A percentile compares a stretch with the other conserved stretches of the same genome.
phyloP scores from a whole-genome alignment of 2,329 filamentous ascomycete genomes.

The Chalara sp. region DNA sequence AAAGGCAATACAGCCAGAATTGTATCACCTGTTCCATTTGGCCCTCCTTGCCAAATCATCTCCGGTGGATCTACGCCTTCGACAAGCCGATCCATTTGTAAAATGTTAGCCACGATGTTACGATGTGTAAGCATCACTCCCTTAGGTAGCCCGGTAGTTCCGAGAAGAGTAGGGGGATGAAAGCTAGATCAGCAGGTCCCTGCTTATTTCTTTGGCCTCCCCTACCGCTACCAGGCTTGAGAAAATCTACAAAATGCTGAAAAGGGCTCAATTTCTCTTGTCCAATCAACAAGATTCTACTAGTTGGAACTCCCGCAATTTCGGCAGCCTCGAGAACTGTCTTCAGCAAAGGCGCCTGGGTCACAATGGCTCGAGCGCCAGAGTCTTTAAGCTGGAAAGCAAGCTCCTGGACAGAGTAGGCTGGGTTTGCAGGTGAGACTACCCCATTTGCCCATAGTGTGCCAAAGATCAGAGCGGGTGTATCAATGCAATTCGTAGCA shows the following conservation, averaged over 20 bases:
- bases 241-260: constrained; percentile 41
- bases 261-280: constrained; percentile 51
- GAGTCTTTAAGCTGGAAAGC: constrained; percentile 74
- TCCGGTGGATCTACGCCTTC: constrained; percentile 33
- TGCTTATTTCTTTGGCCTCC: constrained; percentile 60
- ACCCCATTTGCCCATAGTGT: constrained; percentile 73
- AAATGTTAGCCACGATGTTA: constrained; percentile 68
- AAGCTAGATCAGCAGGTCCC: constrained; percentile 54
- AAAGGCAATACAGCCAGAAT: constrained; percentile 72
- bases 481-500: constrained; percentile 78
- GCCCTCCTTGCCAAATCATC: too few relatives aligned
- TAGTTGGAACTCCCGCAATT: constrained; percentile 58
- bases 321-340: constrained; percentile 59
- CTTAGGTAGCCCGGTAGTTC: constrained; percentile 54
- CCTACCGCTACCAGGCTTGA: constrained; percentile 43
- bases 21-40: constrained; percentile 6
- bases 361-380: constrained; percentile 64
- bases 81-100: constrained; percentile 44
- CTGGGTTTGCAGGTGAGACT: constrained; percentile 73
- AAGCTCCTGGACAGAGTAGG: constrained; percentile 77
- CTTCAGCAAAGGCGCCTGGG: constrained; percentile 58
- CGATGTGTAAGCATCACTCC: constrained; percentile 74
- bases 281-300: constrained; percentile 69
- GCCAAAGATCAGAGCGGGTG: constrained; percentile 67
- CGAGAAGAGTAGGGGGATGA: constrained; percentile 61